Percentiles rank a stretch among this genome's conserved stretches.
Conservation (phyloP, 768 basidiomycete species). For the Brasilioporus rufonigricans region DNA sequence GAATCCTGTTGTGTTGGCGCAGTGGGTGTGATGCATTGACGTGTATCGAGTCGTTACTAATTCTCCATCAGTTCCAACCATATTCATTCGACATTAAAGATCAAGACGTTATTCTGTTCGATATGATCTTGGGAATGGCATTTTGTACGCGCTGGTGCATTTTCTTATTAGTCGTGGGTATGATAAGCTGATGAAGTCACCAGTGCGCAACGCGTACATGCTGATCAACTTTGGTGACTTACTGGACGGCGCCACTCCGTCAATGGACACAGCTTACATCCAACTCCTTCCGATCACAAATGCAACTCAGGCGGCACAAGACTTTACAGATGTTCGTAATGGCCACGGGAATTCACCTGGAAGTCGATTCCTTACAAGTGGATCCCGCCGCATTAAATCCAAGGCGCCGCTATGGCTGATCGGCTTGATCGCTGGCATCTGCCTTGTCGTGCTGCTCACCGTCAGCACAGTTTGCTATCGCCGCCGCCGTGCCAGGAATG, state of each 20-base stretch:
- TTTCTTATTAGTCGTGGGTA: neutral
- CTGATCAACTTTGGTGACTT: constrained; percentile 66
- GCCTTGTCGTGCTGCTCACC: constrained; percentile 9
- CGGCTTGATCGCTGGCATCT: constrained; percentile 9
- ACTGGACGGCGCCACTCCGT: constrained; percentile 39
- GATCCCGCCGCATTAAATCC: too few species aligned
- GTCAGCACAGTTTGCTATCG: neutral
- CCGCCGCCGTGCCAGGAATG: constrained; percentile 12
- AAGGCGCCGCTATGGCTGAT: constrained; percentile 10
- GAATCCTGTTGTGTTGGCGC: constrained; percentile 36
- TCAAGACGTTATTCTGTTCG: constrained; percentile 34
- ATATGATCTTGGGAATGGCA: constrained; percentile 71
- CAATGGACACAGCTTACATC: constrained; percentile 49
- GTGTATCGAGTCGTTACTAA: neutral
- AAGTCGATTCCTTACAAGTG: too few species aligned
- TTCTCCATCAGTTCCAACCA: constrained; percentile 61
- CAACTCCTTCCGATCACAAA: constrained; percentile 61
- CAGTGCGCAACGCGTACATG: constrained; percentile 66
- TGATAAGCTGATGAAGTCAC: neutral
- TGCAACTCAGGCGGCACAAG: constrained; percentile 36
- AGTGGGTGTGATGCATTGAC: constrained; percentile 34
- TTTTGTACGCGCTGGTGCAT: constrained; percentile 49
- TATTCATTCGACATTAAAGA: constrained; percentile 46
- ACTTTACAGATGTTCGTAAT: constrained; percentile 13
- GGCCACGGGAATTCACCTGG: constrained; percentile 8